phyloP scores from a whole-genome alignment of 1,284 basidiomycete species.

The Boletus albobrunnescens region DNA sequence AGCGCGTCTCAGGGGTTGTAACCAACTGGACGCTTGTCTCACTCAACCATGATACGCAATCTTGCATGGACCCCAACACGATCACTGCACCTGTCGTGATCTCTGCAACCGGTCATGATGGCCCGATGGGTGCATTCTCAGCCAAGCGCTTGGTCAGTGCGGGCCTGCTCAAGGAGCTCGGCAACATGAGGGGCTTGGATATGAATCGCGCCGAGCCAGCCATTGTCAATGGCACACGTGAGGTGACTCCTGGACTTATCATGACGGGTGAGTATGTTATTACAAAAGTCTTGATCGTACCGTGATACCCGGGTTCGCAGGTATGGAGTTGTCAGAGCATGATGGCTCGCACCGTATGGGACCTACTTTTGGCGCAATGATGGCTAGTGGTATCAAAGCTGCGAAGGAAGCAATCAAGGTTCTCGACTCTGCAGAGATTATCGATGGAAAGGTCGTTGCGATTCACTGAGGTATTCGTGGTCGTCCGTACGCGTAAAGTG shows the following conservation, averaged over 20 bases:
- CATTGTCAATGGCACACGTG: constrained; percentile 74
- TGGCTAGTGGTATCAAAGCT: constrained; percentile 75
- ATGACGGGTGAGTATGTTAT: constrained; percentile 53
- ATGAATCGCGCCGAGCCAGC: constrained; percentile 78
- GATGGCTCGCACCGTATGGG: constrained; percentile 82
- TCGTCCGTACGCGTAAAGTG: no score
- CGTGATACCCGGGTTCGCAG: constrained; percentile 33
- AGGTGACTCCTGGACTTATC: constrained; percentile 77
- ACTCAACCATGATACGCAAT: constrained; percentile 78
- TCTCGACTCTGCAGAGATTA: constrained; percentile 55
- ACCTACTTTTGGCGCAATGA: constrained; percentile 81
- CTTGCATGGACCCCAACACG: constrained; percentile 85
- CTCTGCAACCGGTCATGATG: constrained; percentile 72
- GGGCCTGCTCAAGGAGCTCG: constrained; percentile 72
- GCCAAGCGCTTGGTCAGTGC: constrained; percentile 79
- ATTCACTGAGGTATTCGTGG: constrained; percentile 26
- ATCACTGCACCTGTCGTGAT: constrained; percentile 77
- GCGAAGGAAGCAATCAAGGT: constrained; percentile 70
- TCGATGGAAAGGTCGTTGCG: constrained; percentile 64
- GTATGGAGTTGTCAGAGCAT: constrained; percentile 83
- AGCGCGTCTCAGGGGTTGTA: constrained; percentile 80
- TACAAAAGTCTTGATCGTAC: neutral
- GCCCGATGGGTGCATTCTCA: constrained; percentile 82
- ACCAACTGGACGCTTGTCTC: constrained; percentile 85
- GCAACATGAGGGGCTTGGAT: constrained; percentile 78